Percentiles rank a stretch among this genome's conserved stretches.
These are phyloP conservation scores for Pseudoneurospora amorphoporcata DNA, from an alignment of 495 filamentous ascomycete species.

Conservation along the genomic window DNA sequence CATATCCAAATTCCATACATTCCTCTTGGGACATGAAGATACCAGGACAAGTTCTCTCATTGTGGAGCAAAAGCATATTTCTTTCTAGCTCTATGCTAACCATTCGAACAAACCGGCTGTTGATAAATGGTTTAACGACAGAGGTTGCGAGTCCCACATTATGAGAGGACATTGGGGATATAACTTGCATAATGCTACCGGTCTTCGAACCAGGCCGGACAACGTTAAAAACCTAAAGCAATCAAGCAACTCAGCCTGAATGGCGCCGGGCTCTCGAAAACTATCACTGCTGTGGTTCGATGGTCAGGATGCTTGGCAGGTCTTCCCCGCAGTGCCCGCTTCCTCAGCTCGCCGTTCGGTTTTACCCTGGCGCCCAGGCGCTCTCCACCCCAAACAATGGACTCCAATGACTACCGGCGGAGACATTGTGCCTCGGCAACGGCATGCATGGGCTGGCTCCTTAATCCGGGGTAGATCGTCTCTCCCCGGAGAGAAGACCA, in stretches of 20 bases:
- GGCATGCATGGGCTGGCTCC: not conserved
- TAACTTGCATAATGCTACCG: not conserved
- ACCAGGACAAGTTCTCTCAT: not conserved
- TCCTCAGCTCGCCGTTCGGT: not conserved
- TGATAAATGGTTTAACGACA: not conserved
- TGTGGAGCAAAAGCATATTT: not conserved
- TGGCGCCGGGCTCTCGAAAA: not conserved
- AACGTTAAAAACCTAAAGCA: not conserved
- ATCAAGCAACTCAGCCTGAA: not conserved
- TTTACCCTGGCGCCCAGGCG: not conserved
- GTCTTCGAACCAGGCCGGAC: not conserved
- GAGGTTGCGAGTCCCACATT: not conserved
- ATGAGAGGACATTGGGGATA: not conserved
- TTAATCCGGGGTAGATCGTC: not conserved
- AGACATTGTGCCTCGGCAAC: not conserved
- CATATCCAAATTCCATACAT: not conserved
- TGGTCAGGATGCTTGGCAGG: not conserved
- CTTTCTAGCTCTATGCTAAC: not conserved
- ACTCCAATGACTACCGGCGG: not conserved
- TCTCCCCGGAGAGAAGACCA: not conserved
- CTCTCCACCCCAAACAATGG: not conserved
- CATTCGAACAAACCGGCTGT: not conserved
- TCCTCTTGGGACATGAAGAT: not conserved
- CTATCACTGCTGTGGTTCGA: not conserved
- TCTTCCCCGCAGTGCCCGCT: not conserved